Evolutionary conservation across 768 basidiomycete species (phyloP).

Genomic region (Sporobolomyces phaffii): DNA sequence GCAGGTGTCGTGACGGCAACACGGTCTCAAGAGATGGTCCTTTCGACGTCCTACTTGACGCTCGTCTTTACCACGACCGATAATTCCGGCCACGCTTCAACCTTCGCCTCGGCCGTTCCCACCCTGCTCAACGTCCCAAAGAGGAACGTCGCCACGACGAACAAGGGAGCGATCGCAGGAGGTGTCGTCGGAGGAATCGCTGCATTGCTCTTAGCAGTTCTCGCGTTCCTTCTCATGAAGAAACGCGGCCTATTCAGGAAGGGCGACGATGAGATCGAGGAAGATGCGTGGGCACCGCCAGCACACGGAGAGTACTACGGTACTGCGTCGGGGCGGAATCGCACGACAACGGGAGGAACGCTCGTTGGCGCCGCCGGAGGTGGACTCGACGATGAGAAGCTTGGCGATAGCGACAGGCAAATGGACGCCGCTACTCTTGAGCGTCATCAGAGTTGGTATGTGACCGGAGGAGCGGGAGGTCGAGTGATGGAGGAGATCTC

Average conservation of each 20-base stretch:
- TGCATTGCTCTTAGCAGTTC: background rate
- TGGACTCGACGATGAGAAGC: slow-evolving; percentile 5
- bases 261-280: slow-evolving; percentile 23
- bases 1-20: background rate
- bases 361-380: background rate
- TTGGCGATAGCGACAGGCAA: slow-evolving; percentile 14
- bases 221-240: slow-evolving; percentile 9
- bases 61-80: slow-evolving; percentile 20
- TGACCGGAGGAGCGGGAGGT: background rate
- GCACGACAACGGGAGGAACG: slow-evolving; percentile 1
- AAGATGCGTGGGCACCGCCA: slow-evolving; percentile 28
- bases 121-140: slow-evolving; percentile 15
- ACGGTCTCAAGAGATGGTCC: background rate
- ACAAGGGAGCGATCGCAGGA: slow-evolving; percentile 26
- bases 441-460: slow-evolving; percentile 28
- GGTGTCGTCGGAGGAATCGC: slow-evolving; percentile 29
- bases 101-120: background rate
- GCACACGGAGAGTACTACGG: slow-evolving; percentile 8
- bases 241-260: slow-evolving; percentile 18
- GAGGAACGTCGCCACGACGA: background rate
- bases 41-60: slow-evolving; percentile 11
- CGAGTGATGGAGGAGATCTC: background rate
- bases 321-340: background rate
- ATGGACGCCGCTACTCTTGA: slow-evolving; percentile 25
- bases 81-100: background rate